Evolutionary conservation across 352 stramenopile species (phyloP), one percentile per base, ranked within the genome.

Genomic region (Globisporangium apiculatum): DNA sequence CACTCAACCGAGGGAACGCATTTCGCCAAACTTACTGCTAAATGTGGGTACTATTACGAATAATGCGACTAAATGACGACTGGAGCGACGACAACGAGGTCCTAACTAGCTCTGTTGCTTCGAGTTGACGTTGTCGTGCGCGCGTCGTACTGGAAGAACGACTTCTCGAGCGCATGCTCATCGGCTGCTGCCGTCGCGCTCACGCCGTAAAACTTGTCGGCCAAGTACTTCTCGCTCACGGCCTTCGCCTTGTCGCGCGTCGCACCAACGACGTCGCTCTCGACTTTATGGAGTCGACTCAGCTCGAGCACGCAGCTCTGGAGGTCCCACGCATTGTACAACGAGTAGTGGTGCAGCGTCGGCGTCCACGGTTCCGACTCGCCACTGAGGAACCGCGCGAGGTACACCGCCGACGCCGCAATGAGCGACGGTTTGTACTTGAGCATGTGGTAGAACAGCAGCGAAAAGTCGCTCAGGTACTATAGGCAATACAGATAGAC

Each of bases 211-310:
- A 87, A 87, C 55, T 89, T 89, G 18, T 89, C 78, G 4, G 64
- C 65, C 51, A 88, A 52, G 53, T 89, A 93, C 62, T 93, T 93
- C 61, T 93, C 83, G 51, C 79, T 93, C 53, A 93, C 73, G 10
- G 83, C 83, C 59, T 91, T 91, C 12, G 76, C 83, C 65, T 91
- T 91, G 54, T 91, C 80, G 31, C 77, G 75, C 58, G 91, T 73
- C 5, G 64, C 85, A 40, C 63, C 65, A 8, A 89, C 74, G 36
- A 90, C 69, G 37, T 86, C 64, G 60, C 67, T 71, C 65, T 93
- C 83, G 42, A 72, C 63, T 18, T 61, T 64, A 57, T 93, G 79
- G 9, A 91, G 72, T 15, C 69, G 73, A 48, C 74, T 68, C n/a
- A 93, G 67, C 49, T 87, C 76, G 46, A 81, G 58, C 35, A 91